A percentile compares a stretch with the other conserved stretches of the same genome.
Conservation (phyloP, 163 green algal genomes). For the Scenedesmus sp. region DNA sequence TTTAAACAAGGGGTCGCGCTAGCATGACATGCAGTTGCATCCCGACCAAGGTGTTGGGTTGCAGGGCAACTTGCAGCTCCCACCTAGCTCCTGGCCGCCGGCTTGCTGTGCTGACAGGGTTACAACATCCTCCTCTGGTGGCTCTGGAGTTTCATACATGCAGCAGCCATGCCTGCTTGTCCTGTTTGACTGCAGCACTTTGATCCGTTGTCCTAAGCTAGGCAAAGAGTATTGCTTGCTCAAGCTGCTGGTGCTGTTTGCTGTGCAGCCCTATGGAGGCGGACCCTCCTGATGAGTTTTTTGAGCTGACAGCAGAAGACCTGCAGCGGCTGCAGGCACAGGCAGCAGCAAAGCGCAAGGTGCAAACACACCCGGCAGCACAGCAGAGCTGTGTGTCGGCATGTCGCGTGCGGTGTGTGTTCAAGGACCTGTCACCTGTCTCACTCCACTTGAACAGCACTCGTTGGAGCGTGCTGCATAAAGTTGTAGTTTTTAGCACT, state of each 20-base stretch:
- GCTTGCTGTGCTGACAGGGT: no score
- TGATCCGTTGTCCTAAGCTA: not conserved
- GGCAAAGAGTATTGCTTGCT: not conserved
- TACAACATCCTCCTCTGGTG: no score
- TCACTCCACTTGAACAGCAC: no score
- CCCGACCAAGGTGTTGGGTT: no score
- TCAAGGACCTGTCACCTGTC: not conserved
- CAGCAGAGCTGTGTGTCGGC: not conserved
- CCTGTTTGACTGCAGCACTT: not conserved
- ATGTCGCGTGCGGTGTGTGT: not conserved
- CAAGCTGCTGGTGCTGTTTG: not conserved
- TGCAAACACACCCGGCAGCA: not conserved
- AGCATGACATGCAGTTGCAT: not conserved
- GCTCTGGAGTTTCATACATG: no score
- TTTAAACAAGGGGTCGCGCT: not conserved
- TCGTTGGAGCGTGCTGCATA: no score
- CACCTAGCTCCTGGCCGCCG: no score
- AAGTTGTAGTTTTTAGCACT: no score
- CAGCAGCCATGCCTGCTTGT: no score
- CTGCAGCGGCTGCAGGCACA: slow-evolving; percentile 35
- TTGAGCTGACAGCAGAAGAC: slow-evolving; percentile 53
- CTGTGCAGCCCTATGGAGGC: slow-evolving; percentile 35
- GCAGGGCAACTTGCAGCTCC: no score
- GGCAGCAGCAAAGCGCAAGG: slow-evolving; percentile 39
- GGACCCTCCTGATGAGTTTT: slow-evolving; percentile 53